Conservation (phyloP, 805 yeast species). For the Yarrowia bubula region DNA sequence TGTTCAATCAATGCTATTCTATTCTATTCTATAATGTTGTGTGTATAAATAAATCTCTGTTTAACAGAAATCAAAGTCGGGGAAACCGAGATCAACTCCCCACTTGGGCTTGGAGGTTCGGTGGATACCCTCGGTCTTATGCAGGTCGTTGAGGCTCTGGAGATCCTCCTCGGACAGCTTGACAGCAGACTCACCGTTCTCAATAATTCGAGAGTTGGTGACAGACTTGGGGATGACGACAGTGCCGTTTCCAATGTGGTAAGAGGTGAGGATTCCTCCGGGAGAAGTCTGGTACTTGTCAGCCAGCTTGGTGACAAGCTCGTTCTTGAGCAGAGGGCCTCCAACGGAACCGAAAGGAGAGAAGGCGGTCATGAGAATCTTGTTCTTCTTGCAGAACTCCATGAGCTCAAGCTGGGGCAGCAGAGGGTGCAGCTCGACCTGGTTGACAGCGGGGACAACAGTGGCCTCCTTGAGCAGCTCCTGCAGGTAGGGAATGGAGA, state of each 20-base stretch:
- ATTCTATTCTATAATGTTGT: neutral
- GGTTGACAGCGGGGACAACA: constrained; percentile 66
- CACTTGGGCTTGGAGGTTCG: constrained; percentile 36
- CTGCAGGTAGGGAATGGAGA: constrained; percentile 51
- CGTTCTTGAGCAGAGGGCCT: constrained; percentile 59
- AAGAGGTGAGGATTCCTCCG: constrained; percentile 60
- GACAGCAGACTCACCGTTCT: constrained; percentile 43
- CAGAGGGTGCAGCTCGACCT: constrained; percentile 73
- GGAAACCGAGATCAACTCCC: constrained; percentile 38
- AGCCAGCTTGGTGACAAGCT: constrained; percentile 53
- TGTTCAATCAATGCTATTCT: neutral
- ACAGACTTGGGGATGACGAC: constrained; percentile 11
- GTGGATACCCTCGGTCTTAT: constrained; percentile 35
- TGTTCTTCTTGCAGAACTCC: constrained; percentile 13
- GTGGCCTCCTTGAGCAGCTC: constrained; percentile 38
- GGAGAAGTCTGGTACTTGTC: constrained; percentile 52
- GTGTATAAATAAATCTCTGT: neutral
- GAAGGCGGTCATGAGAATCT: neutral
- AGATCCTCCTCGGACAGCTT: constrained; percentile 48
- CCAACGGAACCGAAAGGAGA: constrained; percentile 53
- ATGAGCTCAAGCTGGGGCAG: constrained; percentile 60
- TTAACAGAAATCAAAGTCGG: constrained; percentile 24
- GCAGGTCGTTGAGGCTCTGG: constrained; percentile 38
- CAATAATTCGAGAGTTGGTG: constrained; percentile 46
- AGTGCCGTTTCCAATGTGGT: constrained; percentile 58